Evolutionary conservation across 176 grass and related monocot genomes (phyloP).

Genomic region (Oryza australiensis): DNA sequence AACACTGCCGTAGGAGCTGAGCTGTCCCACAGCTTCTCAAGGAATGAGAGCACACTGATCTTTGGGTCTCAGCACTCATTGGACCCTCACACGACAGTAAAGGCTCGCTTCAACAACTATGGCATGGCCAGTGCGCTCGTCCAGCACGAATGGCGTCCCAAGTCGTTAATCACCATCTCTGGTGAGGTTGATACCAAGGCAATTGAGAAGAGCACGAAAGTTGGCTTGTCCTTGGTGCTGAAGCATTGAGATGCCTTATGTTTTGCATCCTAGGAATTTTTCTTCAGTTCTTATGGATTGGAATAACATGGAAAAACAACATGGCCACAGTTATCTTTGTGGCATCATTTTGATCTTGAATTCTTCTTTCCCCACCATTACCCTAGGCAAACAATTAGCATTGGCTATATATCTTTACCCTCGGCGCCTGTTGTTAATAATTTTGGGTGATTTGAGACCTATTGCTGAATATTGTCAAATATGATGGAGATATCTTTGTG

Average conservation of each 20-base stretch:
- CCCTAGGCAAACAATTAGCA: conserved; percentile 21
- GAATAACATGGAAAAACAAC: conserved; percentile 47
- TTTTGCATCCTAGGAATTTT: conserved; percentile 1
- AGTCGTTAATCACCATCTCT: conserved; percentile 60
- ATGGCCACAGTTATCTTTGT: neutral
- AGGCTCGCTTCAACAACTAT: conserved; percentile 84
- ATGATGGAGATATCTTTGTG: neutral
- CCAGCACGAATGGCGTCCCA: conserved; percentile 72
- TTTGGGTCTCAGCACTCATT: conserved; percentile 66
- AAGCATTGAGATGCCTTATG: conserved; percentile 48
- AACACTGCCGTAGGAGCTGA: conserved; percentile 70
- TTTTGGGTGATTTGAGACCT: conserved; percentile 25
- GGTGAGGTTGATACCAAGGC: conserved; percentile 72
- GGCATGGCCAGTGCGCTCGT: conserved; percentile 75
- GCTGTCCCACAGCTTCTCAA: conserved; percentile 65
- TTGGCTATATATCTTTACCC: conserved; percentile 21
- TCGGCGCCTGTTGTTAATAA: conserved; percentile 33
- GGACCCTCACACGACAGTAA: conserved; percentile 57
- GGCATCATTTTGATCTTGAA: conserved; percentile 39
- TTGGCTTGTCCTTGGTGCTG: conserved; percentile 67
- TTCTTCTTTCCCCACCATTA: conserved; percentile 2
- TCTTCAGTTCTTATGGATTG: conserved; percentile 27
- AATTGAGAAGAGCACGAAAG: conserved; percentile 57
- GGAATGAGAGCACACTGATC: conserved; percentile 62
- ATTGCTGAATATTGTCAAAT: neutral